phyloP scores from a whole-genome alignment of 345 rosid species.

The Eucalyptus leucophloia region DNA sequence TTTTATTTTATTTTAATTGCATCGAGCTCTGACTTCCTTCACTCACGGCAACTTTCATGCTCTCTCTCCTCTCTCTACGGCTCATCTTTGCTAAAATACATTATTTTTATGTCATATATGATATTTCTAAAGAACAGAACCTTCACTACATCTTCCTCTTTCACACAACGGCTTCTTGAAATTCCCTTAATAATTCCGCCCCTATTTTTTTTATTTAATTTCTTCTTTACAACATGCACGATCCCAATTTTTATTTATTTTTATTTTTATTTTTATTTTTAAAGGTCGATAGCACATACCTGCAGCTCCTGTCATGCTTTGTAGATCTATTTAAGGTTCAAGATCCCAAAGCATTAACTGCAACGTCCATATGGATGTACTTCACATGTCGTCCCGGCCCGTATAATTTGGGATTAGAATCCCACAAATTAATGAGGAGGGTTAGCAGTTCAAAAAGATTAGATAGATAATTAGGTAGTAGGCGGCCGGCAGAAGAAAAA shows the following conservation, averaged over 20 bases:
- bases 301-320: background rate
- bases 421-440: background rate
- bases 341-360: background rate
- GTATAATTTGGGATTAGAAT: background rate
- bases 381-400: background rate
- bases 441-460: background rate
- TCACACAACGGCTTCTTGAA: background rate
- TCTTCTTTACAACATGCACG: background rate
- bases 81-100: background rate
- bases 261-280: background rate
- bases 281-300: background rate
- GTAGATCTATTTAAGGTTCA: background rate
- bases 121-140: constrained; percentile 3
- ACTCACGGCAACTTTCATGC: background rate
- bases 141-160: constrained; percentile 1
- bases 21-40: background rate
- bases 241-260: background rate
- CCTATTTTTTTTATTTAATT: background rate
- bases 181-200: background rate
- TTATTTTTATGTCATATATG: background rate
- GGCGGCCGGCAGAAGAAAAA: background rate
- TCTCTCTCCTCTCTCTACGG: background rate
- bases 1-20: background rate
- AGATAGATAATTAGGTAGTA: background rate
- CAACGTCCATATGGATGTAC: background rate